Evolutionary conservation across 2,329 filamentous ascomycete genomes (phyloP), one percentile per base, ranked within the genome.

Genomic region (Beauveria pseudobassiana): DNA sequence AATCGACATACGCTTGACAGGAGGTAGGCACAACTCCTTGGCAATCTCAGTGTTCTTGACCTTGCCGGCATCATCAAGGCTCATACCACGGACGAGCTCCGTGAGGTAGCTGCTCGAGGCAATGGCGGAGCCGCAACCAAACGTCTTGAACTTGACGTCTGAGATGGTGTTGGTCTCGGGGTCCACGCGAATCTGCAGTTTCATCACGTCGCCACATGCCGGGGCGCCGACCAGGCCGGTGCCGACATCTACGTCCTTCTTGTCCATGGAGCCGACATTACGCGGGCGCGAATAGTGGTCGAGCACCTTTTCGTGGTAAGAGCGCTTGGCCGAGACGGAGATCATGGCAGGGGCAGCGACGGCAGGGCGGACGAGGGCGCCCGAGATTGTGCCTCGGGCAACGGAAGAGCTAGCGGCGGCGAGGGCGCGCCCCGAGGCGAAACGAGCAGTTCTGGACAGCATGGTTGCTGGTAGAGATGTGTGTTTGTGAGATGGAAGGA

Each of bases 31-130:
- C 62, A 97, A 81, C 78, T 99, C 96, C 81, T 96, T 96, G 43
- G 95, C 95, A 73, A 99, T 99, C 78, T 99, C 93, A 3, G 93
- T 96, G 78, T 99, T 99, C 80, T 91, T 89, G 69, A 99, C 90
- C 78, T 89, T 88, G 60, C 87, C 87, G 40, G 96, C 95, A 74
- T 99, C 91, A 69, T 99, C 95, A 67, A 99, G 66, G 68, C 76
- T 96, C 93, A 98, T 99, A 64, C 95, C 95, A 66, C 91, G 86
- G 65, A 99, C 93, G 63, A 99, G 81, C 77, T 96, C 92, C n/a
- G 95, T 99, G 70, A 99, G 78, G 74, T 99, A 99, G 72, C 89
- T 95, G 63, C 90, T 96, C 66, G 89, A 93, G 49, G 95, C 95
- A 76, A 99, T 99, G 66, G 95, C 95, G 34, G 88, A 92, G 61